Conservation (phyloP, 345 rosid species). For the Ricinus communis region DNA sequence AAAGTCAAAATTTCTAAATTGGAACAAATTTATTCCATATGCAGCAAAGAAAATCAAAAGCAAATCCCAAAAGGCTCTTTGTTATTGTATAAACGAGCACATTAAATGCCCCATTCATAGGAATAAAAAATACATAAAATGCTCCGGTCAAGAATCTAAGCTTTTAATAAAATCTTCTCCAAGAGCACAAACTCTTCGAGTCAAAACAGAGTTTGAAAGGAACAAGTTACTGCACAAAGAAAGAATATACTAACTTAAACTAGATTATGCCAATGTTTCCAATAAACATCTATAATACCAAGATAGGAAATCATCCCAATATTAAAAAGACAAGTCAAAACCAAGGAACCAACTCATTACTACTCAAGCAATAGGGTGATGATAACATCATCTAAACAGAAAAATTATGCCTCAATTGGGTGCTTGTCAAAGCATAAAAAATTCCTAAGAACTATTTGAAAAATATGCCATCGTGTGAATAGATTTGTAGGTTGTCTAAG, state of each 20-base stretch:
- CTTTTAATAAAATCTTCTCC: not conserved
- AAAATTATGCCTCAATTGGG: too few species aligned
- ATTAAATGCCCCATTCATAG: not conserved
- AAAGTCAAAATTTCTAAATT: not conserved
- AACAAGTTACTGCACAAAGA: too few species aligned
- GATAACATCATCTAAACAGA: not conserved
- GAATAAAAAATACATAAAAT: not conserved
- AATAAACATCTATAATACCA: too few species aligned
- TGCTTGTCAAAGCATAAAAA: not conserved
- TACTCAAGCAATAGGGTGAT: not conserved
- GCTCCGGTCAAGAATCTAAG: too few species aligned
- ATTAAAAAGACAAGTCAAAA: not conserved
- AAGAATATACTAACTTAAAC: too few species aligned
- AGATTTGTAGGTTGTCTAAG: constrained; percentile 1
- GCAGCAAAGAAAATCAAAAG: not conserved
- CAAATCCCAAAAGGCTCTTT: not conserved
- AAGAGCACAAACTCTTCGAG: not conserved
- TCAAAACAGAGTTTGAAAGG: not conserved
- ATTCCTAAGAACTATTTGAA: not conserved
- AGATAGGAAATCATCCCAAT: too few species aligned
- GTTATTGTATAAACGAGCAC: constrained; percentile 1
- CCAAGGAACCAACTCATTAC: not conserved
- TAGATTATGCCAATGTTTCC: too few species aligned
- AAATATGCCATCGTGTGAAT: constrained; percentile 2
- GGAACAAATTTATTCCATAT: too few species aligned